A percentile compares a stretch with the other conserved stretches of the same genome.
These are phyloP conservation scores for Yamadazyma tumulicola DNA, from an alignment of 805 yeast genomes.

Conservation along the genomic window DNA sequence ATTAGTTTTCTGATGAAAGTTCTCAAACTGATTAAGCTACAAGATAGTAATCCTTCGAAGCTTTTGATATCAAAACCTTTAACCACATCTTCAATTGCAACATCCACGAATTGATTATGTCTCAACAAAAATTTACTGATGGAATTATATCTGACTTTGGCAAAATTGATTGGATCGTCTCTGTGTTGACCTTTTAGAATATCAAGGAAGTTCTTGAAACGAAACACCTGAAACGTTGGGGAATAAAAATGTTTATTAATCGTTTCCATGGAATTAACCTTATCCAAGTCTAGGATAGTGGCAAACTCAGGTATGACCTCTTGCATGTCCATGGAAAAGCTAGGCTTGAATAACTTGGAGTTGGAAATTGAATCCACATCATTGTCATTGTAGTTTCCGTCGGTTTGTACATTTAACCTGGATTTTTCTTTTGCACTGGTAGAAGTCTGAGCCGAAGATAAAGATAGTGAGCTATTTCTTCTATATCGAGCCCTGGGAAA, in stretches of 20 bases:
- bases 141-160: slow-evolving; percentile 18
- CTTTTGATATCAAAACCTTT: slow-evolving; percentile 18
- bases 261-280: slow-evolving; percentile 23
- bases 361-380: slow-evolving; percentile 4
- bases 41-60: slow-evolving; percentile 30
- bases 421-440: slow-evolving; percentile 5
- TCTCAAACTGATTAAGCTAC: slow-evolving; percentile 25
- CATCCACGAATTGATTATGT: slow-evolving; percentile 15
- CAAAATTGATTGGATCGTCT: slow-evolving; percentile 38
- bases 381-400: slow-evolving; percentile 5
- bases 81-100: slow-evolving; percentile 15
- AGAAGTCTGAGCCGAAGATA: slow-evolving; percentile 16
- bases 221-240: slow-evolving; percentile 26
- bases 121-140: slow-evolving; percentile 13
- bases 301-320: slow-evolving; percentile 10
- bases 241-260: slow-evolving; percentile 20
- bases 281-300: slow-evolving; percentile 18
- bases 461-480: slow-evolving; percentile 18
- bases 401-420: slow-evolving; percentile 4
- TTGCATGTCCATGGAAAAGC: slow-evolving; percentile 10
- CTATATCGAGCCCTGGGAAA: slow-evolving; percentile 7
- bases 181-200: slow-evolving; percentile 27
- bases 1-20: slow-evolving; percentile 25
- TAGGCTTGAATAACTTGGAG: slow-evolving; percentile 13
- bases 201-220: slow-evolving; percentile 32